Base-by-base conservation (phyloP, 768 basidiomycete genomes). In the Tulasnella sp. region DNA sequence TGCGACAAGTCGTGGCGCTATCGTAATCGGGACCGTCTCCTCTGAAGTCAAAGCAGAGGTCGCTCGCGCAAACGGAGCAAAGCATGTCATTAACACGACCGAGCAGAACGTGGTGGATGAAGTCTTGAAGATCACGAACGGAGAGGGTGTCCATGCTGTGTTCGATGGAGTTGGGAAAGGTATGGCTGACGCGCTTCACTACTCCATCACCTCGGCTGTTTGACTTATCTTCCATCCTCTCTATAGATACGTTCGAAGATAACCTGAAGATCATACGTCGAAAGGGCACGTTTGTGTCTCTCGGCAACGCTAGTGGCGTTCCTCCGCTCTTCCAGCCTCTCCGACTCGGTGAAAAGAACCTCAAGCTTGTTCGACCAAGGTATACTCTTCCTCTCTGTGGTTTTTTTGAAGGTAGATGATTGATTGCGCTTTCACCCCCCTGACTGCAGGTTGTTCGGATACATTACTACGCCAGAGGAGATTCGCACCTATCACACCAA, bases 161-260 rank as follows among this genome's bases (percentile, higher is more conserved):
- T 97, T 92, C 82, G 97, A 99, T 82, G 97, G 97, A 39, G 95
- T 99, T n/a, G 97, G 97, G 1, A 96, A 93, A 86, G 93, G 95
- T 83, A 89, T 96, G 84, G 78, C 92, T 87, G 1, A 39, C 77
- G 23, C 1, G 1, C 71, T 23, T 32, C 40, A 67, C 3, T 32
- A 32, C 11, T 35, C 29, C 61, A 16, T 29, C 26, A 2, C 26
- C 16, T 16, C 4, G 13, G 40, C 6, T 23, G 13, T 26, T 18
- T 61, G 29, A 51, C 35, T 16, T 13, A 29, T 51, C 7, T 0
- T 18, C 18, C 44, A 3, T 5, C 29, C 9, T 4, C 16, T 40
- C 51, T 42, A 0, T 80, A 93, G 92, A 6, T 93, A 77, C 77
- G 7, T 77, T 92, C 82, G 92, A 94, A 79, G 87, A 88, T 79